phyloP scores from a whole-genome alignment of 208 protist genomes.

The Leishmania lainsoni region DNA sequence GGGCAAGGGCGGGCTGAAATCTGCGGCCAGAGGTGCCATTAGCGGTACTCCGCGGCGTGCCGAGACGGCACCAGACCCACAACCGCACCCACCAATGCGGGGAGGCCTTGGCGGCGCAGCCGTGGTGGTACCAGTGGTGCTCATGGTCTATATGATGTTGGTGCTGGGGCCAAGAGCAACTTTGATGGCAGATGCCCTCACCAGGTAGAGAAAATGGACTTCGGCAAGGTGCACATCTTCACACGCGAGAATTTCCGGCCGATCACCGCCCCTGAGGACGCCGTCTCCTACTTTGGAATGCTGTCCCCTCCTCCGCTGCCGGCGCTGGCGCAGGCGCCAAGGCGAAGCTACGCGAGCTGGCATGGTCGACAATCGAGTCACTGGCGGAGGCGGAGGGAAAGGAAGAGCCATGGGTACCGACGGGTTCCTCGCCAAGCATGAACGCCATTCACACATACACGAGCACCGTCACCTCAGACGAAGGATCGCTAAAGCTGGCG shows the following conservation, averaged over 20 bases:
- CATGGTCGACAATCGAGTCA: background rate
- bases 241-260: conserved; percentile 58
- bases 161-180: conserved; percentile 3
- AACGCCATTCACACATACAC: conserved; percentile 8
- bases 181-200: conserved; percentile 11
- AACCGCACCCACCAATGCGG: conserved; percentile 13
- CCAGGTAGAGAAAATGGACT: conserved; percentile 46
- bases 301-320: conserved; percentile 17
- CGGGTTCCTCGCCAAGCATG: background rate
- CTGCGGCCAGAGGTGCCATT: background rate
- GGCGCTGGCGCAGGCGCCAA: conserved; percentile 10
- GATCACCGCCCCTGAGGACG: conserved; percentile 66
- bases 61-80: conserved; percentile 76
- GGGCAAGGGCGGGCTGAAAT: conserved; percentile 26
- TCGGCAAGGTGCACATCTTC: conserved; percentile 64
- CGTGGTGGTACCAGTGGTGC: conserved; percentile 2
- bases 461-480: conserved; percentile 27
- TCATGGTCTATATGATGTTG: background rate
- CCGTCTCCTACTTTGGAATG: conserved; percentile 22
- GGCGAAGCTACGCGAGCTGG: conserved; percentile 2
- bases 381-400: background rate
- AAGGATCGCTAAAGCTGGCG: conserved; percentile 72
- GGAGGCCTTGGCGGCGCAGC: conserved; percentile 11
- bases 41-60: conserved; percentile 48
- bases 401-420: conserved; percentile 1